Evolutionary conservation across 1,284 basidiomycete genomes (phyloP).

Genomic region (Rhodofomes roseus): DNA sequence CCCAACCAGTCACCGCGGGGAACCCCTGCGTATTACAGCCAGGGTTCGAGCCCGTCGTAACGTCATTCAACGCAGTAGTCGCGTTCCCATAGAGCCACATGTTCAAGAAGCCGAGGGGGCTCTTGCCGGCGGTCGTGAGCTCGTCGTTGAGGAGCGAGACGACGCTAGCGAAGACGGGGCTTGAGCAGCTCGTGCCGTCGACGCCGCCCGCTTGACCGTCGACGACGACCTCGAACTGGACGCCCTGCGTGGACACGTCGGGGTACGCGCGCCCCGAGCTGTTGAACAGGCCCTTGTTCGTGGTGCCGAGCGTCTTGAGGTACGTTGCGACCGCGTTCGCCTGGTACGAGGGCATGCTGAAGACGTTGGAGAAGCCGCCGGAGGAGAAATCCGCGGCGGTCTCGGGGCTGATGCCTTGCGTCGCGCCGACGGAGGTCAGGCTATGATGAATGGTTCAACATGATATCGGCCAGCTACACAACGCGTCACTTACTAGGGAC

Average conservation of each 20-base stretch:
- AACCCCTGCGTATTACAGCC: conserved; percentile 36
- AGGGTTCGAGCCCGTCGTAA: conserved; percentile 28
- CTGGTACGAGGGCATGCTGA: conserved; percentile 58
- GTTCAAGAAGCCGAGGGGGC: conserved; percentile 44
- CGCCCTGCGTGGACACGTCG: conserved; percentile 20
- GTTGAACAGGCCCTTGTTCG: conserved; percentile 55
- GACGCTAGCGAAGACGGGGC: conserved; percentile 44
- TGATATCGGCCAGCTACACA: conserved; percentile 3
- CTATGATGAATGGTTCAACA: conserved; percentile 35
- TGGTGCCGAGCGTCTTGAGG: conserved; percentile 38
- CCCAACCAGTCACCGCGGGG: conserved; percentile 36
- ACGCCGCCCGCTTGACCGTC: conserved; percentile 38
- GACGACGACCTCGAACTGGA: conserved; percentile 51
- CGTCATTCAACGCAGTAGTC: conserved; percentile 37
- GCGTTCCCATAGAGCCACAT: conserved; percentile 35
- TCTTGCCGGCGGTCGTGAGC: conserved; percentile 42
- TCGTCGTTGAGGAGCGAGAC: conserved; percentile 58
- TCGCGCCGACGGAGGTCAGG: conserved; percentile 60
- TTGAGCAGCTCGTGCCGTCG: conserved; percentile 46
- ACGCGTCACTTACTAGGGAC: conserved; percentile 43
- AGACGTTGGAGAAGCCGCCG: conserved; percentile 62
- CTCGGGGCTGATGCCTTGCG: conserved; percentile 48
- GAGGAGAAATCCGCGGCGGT: conserved; percentile 50
- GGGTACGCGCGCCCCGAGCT: conserved; percentile 28
- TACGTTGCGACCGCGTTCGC: conserved; percentile 35